Percentiles rank a stretch among this genome's conserved stretches.
These are phyloP conservation scores for Punctularia strigosozonata DNA, from an alignment of 768 basidiomycete genomes.

Conservation along the genomic window DNA sequence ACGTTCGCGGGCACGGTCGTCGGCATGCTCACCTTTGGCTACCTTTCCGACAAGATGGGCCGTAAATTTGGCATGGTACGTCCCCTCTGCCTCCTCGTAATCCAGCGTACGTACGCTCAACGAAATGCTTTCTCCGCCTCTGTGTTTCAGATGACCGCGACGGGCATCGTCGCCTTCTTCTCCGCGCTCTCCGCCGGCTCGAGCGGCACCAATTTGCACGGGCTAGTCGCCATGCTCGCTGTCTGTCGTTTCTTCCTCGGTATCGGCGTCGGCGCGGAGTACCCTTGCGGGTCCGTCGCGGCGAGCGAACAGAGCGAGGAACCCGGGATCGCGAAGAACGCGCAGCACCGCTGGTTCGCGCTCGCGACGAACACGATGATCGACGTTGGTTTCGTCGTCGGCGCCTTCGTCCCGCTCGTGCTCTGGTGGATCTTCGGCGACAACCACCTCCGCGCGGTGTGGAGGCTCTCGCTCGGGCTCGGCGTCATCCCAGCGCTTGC, in stretches of 20 bases:
- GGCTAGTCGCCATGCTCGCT: slow-evolving; percentile 66
- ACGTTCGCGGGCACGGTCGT: slow-evolving; percentile 81
- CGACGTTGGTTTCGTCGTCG: slow-evolving; percentile 70
- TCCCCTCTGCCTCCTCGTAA: slow-evolving; percentile 2
- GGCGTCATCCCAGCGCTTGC: slow-evolving; percentile 70
- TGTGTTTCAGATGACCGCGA: slow-evolving; percentile 55
- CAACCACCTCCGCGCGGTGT: slow-evolving; percentile 74
- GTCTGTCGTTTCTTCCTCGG: slow-evolving; percentile 83
- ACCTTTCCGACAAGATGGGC: slow-evolving; percentile 77
- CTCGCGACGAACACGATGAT: slow-evolving; percentile 87
- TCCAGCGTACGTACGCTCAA: background rate
- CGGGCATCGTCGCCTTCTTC: slow-evolving; percentile 77
- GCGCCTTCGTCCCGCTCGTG: slow-evolving; percentile 75
- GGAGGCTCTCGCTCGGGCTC: slow-evolving; percentile 79
- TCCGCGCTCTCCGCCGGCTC: slow-evolving; percentile 76
- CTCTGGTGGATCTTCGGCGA: slow-evolving; percentile 85
- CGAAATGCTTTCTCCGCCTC: background rate
- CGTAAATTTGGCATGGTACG: slow-evolving; percentile 81
- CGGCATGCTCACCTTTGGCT: slow-evolving; percentile 77
- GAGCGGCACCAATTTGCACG: slow-evolving; percentile 60
- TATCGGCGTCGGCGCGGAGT: slow-evolving; percentile 81
- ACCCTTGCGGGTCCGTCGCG: slow-evolving; percentile 84
- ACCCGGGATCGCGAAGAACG: slow-evolving; percentile 59
- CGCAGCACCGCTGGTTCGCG: slow-evolving; percentile 80
- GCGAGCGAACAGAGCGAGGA: slow-evolving; percentile 88